phyloP scores from a whole-genome alignment of 495 filamentous ascomycete species.

The Amniculicola lignicola region DNA sequence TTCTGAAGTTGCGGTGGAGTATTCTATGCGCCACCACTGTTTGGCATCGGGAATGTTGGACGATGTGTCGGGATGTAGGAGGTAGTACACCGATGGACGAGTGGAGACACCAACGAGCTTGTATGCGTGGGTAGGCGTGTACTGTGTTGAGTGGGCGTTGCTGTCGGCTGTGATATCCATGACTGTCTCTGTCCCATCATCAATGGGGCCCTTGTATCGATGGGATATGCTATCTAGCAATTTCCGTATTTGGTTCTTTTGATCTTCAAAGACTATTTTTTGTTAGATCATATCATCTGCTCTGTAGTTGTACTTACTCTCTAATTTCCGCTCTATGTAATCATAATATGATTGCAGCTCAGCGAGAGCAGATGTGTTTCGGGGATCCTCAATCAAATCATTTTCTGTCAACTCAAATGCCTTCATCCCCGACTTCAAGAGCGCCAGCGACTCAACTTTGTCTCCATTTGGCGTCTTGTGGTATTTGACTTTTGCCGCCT shows the following conservation, averaged over 20 bases:
- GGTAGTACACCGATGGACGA: conserved; percentile 14
- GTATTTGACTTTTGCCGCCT: conserved; percentile 38
- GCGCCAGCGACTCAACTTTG: conserved; percentile 14
- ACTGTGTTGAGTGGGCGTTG: neutral
- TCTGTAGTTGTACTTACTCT: conserved; percentile 2
- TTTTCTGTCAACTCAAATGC: conserved; percentile 19
- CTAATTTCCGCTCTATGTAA: conserved; percentile 44
- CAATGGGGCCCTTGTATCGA: conserved; percentile 43
- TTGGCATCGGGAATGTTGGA: neutral
- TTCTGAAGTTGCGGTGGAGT: conserved; percentile 5
- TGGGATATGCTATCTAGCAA: conserved; percentile 50
- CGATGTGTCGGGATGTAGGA: conserved; percentile 11
- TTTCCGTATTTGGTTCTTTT: conserved; percentile 50
- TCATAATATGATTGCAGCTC: conserved; percentile 33
- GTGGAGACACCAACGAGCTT: conserved; percentile 27
- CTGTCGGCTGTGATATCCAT: neutral
- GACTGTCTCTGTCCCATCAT: neutral
- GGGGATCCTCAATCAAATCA: conserved; percentile 12
- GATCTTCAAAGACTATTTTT: conserved; percentile 49
- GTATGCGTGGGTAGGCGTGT: conserved; percentile 4
- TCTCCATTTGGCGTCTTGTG: neutral
- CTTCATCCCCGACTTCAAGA: conserved; percentile 26
- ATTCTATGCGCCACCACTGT: conserved; percentile 32
- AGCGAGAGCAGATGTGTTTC: conserved; percentile 8
- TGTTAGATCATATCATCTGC: neutral